phyloP scores from a whole-genome alignment of 352 stramenopile genomes.

The Globisporangium cederbergense region DNA sequence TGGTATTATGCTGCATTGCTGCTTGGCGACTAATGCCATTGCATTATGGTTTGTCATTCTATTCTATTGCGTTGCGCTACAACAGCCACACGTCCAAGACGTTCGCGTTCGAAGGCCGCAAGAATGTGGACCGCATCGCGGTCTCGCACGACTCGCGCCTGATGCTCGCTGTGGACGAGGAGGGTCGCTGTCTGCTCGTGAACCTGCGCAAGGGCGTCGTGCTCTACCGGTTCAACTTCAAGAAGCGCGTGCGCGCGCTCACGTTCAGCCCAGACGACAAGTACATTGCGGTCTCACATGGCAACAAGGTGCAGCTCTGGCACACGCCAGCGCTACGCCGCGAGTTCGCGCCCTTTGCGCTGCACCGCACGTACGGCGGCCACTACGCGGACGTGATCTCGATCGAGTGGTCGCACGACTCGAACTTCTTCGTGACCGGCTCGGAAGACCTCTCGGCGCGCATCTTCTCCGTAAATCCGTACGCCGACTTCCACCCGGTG shows the following conservation, averaged over 20 bases:
- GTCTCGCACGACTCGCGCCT: conserved; percentile 89
- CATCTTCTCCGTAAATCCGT: conserved; percentile 78
- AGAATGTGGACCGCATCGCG: conserved; percentile 85
- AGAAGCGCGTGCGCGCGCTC: conserved; percentile 83
- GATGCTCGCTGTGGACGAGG: conserved; percentile 87
- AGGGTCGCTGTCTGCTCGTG: conserved; percentile 88
- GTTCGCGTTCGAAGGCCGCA: conserved; percentile 90
- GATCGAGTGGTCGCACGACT: conserved; percentile 86
- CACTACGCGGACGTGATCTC: conserved; percentile 88
- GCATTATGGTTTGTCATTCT: background rate
- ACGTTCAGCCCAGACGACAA: conserved; percentile 88
- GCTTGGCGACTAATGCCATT: background rate
- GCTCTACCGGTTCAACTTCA: conserved; percentile 94
- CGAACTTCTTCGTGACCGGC: conserved; percentile 88
- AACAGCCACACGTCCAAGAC: conserved; percentile 84
- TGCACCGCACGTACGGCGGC: conserved; percentile 85
- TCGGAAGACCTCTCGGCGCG: conserved; percentile 86
- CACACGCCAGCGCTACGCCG: conserved; percentile 76
- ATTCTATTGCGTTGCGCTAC: conserved; percentile 7
- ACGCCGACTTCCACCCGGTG: conserved; percentile 76
- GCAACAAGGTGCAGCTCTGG: conserved; percentile 92
- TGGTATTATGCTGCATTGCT: too few relatives aligned
- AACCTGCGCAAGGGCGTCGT: conserved; percentile 89
- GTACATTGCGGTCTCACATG: conserved; percentile 86
- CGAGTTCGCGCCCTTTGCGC: conserved; percentile 90